A percentile compares a stretch with the other conserved stretches of the same genome.
Conservation (phyloP, 768 basidiomycete species). For the Pulveroboletus sp. region DNA sequence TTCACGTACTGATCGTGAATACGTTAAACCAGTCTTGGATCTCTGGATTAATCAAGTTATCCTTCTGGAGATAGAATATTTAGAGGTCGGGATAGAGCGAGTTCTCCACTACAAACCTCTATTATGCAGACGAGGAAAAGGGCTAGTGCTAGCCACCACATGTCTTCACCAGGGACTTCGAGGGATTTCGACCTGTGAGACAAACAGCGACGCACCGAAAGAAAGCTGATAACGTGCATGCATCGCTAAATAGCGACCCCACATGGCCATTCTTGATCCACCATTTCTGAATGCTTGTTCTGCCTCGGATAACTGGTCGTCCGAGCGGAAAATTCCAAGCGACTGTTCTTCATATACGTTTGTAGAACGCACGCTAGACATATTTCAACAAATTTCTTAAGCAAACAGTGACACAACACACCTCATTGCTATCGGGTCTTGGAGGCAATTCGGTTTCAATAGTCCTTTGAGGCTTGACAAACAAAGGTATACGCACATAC, state of each 20-base stretch:
- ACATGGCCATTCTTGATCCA: constrained; percentile 55
- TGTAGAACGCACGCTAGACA: constrained; percentile 74
- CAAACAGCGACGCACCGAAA: constrained; percentile 54
- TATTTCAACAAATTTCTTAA: neutral
- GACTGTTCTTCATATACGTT: constrained; percentile 94
- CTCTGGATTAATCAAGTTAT: constrained; percentile 48
- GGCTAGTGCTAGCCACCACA: constrained; percentile 91
- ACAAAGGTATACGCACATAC: constrained; percentile 51
- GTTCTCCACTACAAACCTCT: constrained; percentile 51
- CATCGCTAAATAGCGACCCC: constrained; percentile 74
- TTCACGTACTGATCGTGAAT: constrained; percentile 63
- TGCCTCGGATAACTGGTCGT: constrained; percentile 46
- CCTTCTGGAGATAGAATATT: constrained; percentile 39
- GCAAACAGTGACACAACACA: constrained; percentile 19
- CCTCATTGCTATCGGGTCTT: constrained; percentile 83
- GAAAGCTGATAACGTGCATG: constrained; percentile 87
- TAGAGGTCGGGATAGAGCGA: neutral
- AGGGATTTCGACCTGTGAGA: neutral
- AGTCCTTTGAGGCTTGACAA: neutral
- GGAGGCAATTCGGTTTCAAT: constrained; percentile 1
- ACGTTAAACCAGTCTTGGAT: constrained; percentile 76
- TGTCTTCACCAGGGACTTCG: constrained; percentile 50
- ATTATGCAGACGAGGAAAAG: constrained; percentile 90
- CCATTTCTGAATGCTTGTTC: constrained; percentile 38
- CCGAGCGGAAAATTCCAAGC: constrained; percentile 66